These are phyloP conservation scores for Saturnispora saitoi DNA, from an alignment of 805 yeast genomes.

Conservation along the genomic window DNA sequence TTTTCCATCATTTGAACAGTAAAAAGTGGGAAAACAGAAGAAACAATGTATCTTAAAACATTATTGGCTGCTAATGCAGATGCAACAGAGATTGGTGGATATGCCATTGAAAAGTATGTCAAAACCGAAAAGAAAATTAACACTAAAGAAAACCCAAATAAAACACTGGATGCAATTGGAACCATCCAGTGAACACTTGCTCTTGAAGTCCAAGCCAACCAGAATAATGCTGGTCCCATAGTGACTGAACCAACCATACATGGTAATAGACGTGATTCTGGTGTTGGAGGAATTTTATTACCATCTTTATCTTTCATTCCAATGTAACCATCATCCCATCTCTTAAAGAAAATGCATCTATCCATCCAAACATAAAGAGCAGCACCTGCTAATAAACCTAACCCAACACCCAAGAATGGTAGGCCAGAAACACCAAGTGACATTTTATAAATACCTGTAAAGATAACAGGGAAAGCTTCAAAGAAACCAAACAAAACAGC, in stretches of 20 bases:
- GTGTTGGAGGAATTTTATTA: constrained; percentile 43
- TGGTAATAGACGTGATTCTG: constrained; percentile 51
- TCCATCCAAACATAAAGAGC: constrained; percentile 42
- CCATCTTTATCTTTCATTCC: constrained; percentile 50
- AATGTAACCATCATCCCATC: constrained; percentile 53
- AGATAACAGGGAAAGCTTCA: constrained; percentile 71
- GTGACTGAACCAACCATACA: constrained; percentile 62
- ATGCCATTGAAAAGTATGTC: constrained; percentile 60
- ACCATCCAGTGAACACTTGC: constrained; percentile 63
- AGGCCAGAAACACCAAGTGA: constrained; percentile 53
- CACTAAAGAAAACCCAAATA: constrained; percentile 69
- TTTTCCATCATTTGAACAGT: constrained; percentile 74
- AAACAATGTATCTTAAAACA: constrained; percentile 62
- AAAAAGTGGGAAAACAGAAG: constrained; percentile 78
- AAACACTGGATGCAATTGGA: constrained; percentile 67
- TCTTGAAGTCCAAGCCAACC: constrained; percentile 76
- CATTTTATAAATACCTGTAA: constrained; percentile 57
- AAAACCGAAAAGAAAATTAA: constrained; percentile 63
- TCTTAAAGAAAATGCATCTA: constrained; percentile 41
- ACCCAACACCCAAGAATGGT: constrained; percentile 63
- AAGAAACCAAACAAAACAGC: constrained; percentile 75
- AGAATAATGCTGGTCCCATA: constrained; percentile 61
- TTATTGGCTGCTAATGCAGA: constrained; percentile 89
- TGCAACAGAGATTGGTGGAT: constrained; percentile 71
- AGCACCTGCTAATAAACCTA: constrained; percentile 56